Evolutionary conservation across 257 asterid species (phyloP).

Genomic region (Solanum sejunctum): DNA sequence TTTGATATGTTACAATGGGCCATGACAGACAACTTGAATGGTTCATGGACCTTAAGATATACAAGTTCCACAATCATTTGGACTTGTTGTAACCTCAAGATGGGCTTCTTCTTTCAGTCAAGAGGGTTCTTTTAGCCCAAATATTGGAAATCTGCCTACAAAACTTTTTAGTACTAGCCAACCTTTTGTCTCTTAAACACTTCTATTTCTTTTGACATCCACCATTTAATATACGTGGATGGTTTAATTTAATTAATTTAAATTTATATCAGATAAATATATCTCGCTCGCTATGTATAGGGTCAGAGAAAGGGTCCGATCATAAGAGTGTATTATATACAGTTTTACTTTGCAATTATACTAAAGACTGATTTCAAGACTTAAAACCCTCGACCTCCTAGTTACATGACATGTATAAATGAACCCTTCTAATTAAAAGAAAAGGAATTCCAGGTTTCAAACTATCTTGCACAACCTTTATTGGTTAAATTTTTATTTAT

Average conservation of each 20-base stretch:
- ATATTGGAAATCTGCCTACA: background rate
- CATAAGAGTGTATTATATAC: no score
- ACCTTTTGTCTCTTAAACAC: background rate
- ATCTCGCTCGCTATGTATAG: fast-evolving
- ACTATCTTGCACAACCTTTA: background rate
- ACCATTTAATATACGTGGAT: background rate
- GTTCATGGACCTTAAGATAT: background rate
- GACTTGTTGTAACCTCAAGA: background rate
- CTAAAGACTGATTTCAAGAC: no score
- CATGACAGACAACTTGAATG: background rate
- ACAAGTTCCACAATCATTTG: background rate
- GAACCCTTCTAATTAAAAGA: background rate
- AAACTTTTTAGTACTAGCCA: background rate
- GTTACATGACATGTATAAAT: no score
- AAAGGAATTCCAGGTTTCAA: background rate
- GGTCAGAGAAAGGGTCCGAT: no score
- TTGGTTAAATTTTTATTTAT: background rate
- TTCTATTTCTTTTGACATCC: background rate
- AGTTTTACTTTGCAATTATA: no score
- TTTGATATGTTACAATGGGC: background rate
- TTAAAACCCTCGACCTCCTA: no score
- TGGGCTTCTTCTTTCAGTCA: background rate
- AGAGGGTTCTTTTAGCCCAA: background rate
- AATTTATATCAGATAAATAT: background rate
- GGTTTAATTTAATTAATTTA: no score